Base-by-base conservation (phyloP, 441 rosid genomes). In the Sinapis alba region DNA sequence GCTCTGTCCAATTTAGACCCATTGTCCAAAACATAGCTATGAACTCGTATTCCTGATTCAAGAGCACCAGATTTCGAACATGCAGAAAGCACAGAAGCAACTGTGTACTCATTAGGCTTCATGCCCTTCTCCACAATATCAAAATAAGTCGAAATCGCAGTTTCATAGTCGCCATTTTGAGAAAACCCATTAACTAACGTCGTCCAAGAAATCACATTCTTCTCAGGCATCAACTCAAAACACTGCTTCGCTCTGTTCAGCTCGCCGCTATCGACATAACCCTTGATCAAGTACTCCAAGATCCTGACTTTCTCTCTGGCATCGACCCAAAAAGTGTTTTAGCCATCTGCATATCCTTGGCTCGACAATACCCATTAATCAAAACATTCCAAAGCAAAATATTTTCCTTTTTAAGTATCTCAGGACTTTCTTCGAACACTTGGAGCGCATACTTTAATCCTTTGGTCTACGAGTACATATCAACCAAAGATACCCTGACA, bases 241-340 rank as follows among this genome's bases (percentile, higher is more conserved):
- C 84, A 69, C 77, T 82, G 32, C 24, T 21, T 78, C 0, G 92
- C 94, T 71, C 60, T 81, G 67, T 71, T 50, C 83, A 81, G 47
- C 71, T 84, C 56, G 67, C 86, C 81, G 27, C 11, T 73, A 57
- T 69, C 79, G 16, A 82, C 73, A 73, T 72, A 82, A 56, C 96
- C 92, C 75, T 89, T 75, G 68, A 90, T 80, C 83, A 90, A 85
- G 86, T 72, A 81, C 82, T 82, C 92, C 89, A 90, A 50, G 92
- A 82, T 41, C 80, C 86, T 63, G 50, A 69, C 68, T 76, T 83
- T 69, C 81, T 87, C 72, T 75, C 73, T 0, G 87, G 84, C 92
- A 89, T 86, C 30, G 78, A 74, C 78, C 70, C 76, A 28, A 90
- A 86, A 61, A 89, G 85, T 28, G 80, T 62, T 50, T 65, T 6